phyloP scores from a whole-genome alignment of 768 basidiomycete species.

The Grammothele lineata region DNA sequence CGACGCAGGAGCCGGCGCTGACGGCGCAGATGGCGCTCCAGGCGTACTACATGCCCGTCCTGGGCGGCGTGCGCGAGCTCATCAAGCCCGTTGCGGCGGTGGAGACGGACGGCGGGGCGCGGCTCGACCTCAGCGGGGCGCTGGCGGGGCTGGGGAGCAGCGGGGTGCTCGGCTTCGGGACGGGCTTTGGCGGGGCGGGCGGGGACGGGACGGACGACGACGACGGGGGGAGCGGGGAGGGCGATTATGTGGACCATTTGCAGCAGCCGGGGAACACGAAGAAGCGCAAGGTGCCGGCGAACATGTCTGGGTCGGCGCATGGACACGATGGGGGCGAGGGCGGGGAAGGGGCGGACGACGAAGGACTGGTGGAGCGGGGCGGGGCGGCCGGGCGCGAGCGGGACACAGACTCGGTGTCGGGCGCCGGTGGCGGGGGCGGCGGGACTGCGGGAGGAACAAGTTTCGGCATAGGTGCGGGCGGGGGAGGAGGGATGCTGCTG shows the following conservation, averaged over 20 bases:
- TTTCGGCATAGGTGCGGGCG: neutral
- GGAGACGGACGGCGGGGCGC: slow-evolving; percentile 13
- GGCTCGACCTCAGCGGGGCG: slow-evolving; percentile 24
- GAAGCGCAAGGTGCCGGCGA: slow-evolving; percentile 82
- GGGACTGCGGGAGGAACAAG: slow-evolving; percentile 39
- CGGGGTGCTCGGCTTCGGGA: slow-evolving; percentile 31
- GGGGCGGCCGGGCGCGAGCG: slow-evolving; percentile 24
- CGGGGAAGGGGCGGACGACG: slow-evolving; percentile 41
- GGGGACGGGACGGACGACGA: slow-evolving; percentile 12
- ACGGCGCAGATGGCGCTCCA: slow-evolving; percentile 57
- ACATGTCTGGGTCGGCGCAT: slow-evolving; percentile 38
- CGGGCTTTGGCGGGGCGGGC: slow-evolving; percentile 40
- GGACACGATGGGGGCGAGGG: slow-evolving; percentile 40
- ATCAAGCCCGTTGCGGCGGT: slow-evolving; percentile 22
- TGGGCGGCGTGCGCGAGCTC: slow-evolving; percentile 45
- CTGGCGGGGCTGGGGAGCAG: slow-evolving; percentile 29
- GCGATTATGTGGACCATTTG: slow-evolving; percentile 58
- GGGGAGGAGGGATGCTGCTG: neutral
- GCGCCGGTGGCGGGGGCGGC: slow-evolving; percentile 17
- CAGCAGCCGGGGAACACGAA: slow-evolving; percentile 82
- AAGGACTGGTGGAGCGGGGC: slow-evolving; percentile 29
- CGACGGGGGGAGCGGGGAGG: slow-evolving; percentile 39
- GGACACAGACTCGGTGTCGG: slow-evolving; percentile 7
- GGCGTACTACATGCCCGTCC: slow-evolving; percentile 59
- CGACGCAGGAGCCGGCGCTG: slow-evolving; percentile 20